These are phyloP conservation scores for Aspergillus terreus DNA, from an alignment of 2,329 filamentous ascomycete genomes.

Conservation along the genomic window DNA sequence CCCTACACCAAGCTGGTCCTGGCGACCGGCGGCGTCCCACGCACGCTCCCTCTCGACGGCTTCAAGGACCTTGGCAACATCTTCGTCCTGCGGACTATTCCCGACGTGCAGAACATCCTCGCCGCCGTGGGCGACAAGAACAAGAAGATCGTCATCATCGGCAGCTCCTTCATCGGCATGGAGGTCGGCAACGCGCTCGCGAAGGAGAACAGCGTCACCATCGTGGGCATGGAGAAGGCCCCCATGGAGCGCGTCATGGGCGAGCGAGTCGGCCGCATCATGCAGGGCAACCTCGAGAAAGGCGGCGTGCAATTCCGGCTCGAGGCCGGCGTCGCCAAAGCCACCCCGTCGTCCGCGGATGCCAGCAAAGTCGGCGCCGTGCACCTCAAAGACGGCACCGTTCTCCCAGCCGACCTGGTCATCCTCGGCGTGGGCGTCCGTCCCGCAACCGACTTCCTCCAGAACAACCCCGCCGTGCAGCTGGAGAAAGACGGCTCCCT, in stretches of 20 bases:
- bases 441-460: slow-evolving; percentile 79
- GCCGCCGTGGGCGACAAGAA: slow-evolving; percentile 72
- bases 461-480: slow-evolving; percentile 63
- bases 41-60: slow-evolving; percentile 71
- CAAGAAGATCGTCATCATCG: slow-evolving; percentile 90
- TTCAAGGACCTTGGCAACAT: slow-evolving; percentile 85
- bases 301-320: slow-evolving; percentile 88
- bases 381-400: slow-evolving; percentile 78
- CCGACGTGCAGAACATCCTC: slow-evolving; percentile 73
- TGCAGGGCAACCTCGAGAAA: slow-evolving; percentile 75
- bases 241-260: slow-evolving; percentile 87
- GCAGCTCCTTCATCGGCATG: slow-evolving; percentile 96
- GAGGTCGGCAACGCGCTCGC: slow-evolving; percentile 83
- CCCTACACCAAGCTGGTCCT: slow-evolving; percentile 85
- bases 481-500: slow-evolving; percentile 85
- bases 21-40: slow-evolving; percentile 78
- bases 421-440: slow-evolving; percentile 86
- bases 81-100: slow-evolving; percentile 75
- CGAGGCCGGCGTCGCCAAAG: slow-evolving; percentile 76
- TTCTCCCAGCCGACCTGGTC: slow-evolving; percentile 80
- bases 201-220: slow-evolving; percentile 76
- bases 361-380: slow-evolving; percentile 74
- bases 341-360: slow-evolving; percentile 65
- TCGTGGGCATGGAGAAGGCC: slow-evolving; percentile 82
- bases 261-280: slow-evolving; percentile 71